Base-by-base conservation (phyloP, 2,329 filamentous ascomycete species). In the Teratosphaeria viscida region DNA sequence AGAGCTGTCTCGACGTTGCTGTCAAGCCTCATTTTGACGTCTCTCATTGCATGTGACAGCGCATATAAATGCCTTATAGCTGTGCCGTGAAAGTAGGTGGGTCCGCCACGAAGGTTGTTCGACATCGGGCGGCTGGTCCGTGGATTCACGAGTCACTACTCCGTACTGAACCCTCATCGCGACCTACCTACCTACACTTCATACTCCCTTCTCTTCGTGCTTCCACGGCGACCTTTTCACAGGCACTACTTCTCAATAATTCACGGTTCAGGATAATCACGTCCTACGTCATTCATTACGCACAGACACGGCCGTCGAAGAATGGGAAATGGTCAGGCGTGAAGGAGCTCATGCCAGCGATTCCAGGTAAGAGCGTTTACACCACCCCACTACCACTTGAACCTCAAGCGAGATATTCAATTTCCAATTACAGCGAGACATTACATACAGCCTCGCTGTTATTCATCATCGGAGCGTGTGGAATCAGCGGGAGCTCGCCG, bases 281-380 rank as follows among this genome's bases (percentile, higher is more conserved):
- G 37, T 16, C 29, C 56, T 19, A 57, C 56, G 56, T 57, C 56
- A 57, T 34, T 57, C 37, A 12, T 27, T 39, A 39, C 47, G 35
- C 43, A 57, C 35, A 47, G 56, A 29, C 56, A 27, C 14, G 11
- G 19, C 14, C 29, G 19, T 8, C n/a, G 19, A 43, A 43, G 39
- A 19, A 47, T 57, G 43, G 43, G 56, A 52, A 47, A 57, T 57
- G 54, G 11, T 16, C 54, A 26, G n/a, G 19, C 54, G 34, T 56
- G 54, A 43, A 43, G 37, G 37, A 43, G 37, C 37, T 43, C 37
- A 43, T 43, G 37, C 37, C 37, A 43, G 37, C 37, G 37, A 43
- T 43, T 43, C 37, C 37, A 43, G 37, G 37, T 43, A 43, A 43
- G 37, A 43, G 37, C 37, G 37, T 32, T 5, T 5, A 32, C 29